Percentiles rank a stretch among this genome's conserved stretches.
Evolutionary conservation across 192 early-diverging fungal species (phyloP).

Genomic region (Umbelopsis vinacea): DNA sequence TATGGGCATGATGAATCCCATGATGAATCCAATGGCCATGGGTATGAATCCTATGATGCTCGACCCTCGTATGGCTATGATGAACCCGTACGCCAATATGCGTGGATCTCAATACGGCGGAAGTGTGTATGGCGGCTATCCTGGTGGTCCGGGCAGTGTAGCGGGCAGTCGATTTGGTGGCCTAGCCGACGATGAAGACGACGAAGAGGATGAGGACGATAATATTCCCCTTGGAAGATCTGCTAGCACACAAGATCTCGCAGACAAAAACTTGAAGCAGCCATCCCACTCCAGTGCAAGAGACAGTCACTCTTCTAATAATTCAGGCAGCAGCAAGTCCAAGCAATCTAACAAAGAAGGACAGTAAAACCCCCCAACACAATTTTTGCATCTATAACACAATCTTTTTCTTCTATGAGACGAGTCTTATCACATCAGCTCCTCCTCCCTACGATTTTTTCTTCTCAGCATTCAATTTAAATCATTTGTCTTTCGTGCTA

Average conservation of each 20-base stretch:
- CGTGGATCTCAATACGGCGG: background rate
- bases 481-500: too few species aligned
- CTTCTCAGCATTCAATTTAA: background rate
- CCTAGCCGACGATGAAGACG: slow-evolving; percentile 30
- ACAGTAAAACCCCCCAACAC: background rate
- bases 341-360: slow-evolving; percentile 5
- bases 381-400: background rate
- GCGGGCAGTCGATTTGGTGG: slow-evolving; percentile 22
- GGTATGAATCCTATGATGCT: slow-evolving; percentile 32
- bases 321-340: slow-evolving; percentile 5
- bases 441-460: background rate
- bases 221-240: slow-evolving; percentile 34
- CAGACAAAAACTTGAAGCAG: background rate
- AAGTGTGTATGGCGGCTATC: slow-evolving; percentile 17
- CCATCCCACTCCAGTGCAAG: background rate
- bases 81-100: slow-evolving; percentile 8
- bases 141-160: slow-evolving; percentile 14
- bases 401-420: background rate
- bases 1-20: slow-evolving; percentile 29
- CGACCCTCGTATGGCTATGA: slow-evolving; percentile 39
- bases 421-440: background rate
- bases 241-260: slow-evolving; percentile 3
- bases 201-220: slow-evolving; percentile 45
- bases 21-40: slow-evolving; percentile 23
- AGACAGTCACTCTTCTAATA: slow-evolving; percentile 1